Percentiles rank a stretch among this genome's conserved stretches.
phyloP scores from a whole-genome alignment of 768 basidiomycete species.

The Cyathus striatus region DNA sequence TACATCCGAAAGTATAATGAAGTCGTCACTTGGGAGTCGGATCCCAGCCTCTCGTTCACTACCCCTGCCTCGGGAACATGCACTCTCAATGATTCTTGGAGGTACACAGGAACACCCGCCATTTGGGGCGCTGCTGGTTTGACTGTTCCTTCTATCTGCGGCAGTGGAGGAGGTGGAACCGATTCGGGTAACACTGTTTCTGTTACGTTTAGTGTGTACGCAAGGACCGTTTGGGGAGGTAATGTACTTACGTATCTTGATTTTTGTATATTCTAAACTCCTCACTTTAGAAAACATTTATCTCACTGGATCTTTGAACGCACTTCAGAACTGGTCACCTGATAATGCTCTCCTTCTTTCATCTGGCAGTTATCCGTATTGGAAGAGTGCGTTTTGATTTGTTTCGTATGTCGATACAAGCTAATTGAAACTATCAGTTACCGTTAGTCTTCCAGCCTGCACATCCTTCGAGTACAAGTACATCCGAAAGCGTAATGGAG shows the following conservation, averaged over 20 bases:
- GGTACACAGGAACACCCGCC: background rate
- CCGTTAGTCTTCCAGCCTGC: conserved; percentile 52
- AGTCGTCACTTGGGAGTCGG: background rate
- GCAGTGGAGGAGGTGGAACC: background rate
- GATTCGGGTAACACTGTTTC: background rate
- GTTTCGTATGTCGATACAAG: conserved; percentile 2
- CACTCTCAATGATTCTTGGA: background rate
- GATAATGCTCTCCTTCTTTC: conserved; percentile 50
- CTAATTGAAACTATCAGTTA: conserved; percentile 33
- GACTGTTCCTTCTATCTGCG: background rate
- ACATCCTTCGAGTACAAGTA: conserved; percentile 67
- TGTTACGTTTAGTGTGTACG: background rate
- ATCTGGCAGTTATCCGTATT: conserved; percentile 54
- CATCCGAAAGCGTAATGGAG: conserved; percentile 50
- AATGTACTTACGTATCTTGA: background rate
- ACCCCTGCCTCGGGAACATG: background rate
- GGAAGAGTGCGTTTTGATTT: conserved; percentile 50
- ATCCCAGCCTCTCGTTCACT: background rate
- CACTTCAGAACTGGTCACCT: conserved; percentile 58
- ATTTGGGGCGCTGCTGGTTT: background rate
- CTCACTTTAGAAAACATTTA: conserved; percentile 56
- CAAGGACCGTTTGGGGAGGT: background rate
- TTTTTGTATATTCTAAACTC: background rate
- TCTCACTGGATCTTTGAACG: conserved; percentile 53
- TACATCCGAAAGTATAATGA: background rate